phyloP scores from a whole-genome alignment of 2,329 filamentous ascomycete genomes.

The Colletotrichum eremochloae region DNA sequence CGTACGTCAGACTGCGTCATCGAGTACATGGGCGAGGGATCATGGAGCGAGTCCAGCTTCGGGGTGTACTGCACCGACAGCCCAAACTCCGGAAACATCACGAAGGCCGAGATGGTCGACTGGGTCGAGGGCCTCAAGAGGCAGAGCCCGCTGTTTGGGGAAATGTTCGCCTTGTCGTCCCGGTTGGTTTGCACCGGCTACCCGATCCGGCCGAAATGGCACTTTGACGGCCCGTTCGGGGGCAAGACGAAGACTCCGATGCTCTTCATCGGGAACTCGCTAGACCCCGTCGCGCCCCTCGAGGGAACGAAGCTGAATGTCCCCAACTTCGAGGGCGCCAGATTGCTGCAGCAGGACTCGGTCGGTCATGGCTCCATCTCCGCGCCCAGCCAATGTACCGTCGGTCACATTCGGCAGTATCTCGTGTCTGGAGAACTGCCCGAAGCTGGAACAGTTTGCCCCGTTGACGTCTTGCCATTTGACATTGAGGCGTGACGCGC shows the following conservation, averaged over 20 bases:
- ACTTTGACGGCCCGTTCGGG: slow-evolving; percentile 53
- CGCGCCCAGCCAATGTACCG: slow-evolving; percentile 14
- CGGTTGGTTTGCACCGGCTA: slow-evolving; percentile 56
- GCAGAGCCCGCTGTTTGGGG: slow-evolving; percentile 30
- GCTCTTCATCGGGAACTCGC: slow-evolving; percentile 24
- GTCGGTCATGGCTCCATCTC: slow-evolving; percentile 1
- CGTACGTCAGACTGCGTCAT: slow-evolving; percentile 11
- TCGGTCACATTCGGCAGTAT: neutral
- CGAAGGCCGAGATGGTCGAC: slow-evolving; percentile 45
- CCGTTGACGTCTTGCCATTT: slow-evolving; percentile 5
- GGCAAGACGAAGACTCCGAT: slow-evolving; percentile 10
- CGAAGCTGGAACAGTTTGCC: neutral
- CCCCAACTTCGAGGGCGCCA: neutral
- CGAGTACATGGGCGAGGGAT: slow-evolving; percentile 11
- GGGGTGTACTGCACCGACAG: slow-evolving; percentile 55
- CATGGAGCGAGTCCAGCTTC: slow-evolving; percentile 16
- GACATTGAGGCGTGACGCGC: accelerated
- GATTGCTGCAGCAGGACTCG: slow-evolving; percentile 14
- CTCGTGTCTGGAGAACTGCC: slow-evolving; percentile 16
- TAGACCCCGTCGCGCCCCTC: slow-evolving; percentile 18
- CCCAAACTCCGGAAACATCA: slow-evolving; percentile 43
- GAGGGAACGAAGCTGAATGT: slow-evolving; percentile 3
- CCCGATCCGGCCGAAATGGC: slow-evolving; percentile 53
- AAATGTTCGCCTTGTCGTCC: slow-evolving; percentile 7
- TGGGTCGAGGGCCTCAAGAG: slow-evolving; percentile 48